phyloP scores from a whole-genome alignment of 2,329 filamentous ascomycete species.

The Nigrograna mackinnonii region DNA sequence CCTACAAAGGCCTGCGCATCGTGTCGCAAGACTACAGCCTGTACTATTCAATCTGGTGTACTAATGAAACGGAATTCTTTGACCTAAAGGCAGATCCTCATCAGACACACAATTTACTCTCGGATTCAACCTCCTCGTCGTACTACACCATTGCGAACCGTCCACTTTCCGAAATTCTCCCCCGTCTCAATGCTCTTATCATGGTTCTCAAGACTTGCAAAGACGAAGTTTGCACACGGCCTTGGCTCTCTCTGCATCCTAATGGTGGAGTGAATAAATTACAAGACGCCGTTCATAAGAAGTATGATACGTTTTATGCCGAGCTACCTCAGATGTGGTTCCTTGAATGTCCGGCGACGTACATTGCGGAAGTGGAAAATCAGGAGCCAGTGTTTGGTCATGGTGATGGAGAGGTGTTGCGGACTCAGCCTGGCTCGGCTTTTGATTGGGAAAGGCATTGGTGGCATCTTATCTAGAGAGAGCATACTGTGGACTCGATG shows the following conservation, averaged over 20 bases:
- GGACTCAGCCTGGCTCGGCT: too few species aligned
- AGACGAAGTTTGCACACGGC: slow-evolving; percentile 55
- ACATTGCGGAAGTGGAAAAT: too few species aligned
- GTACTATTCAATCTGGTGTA: slow-evolving; percentile 72
- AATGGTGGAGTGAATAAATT: slow-evolving; percentile 55
- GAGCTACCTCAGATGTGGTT: too few species aligned
- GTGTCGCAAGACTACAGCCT: slow-evolving; percentile 60
- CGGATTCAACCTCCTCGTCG: slow-evolving; percentile 5
- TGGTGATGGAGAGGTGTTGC: too few species aligned
- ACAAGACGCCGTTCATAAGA: slow-evolving; percentile 51
- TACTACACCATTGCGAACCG: slow-evolving; percentile 6
- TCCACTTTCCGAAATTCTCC: slow-evolving; percentile 14
- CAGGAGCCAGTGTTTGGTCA: too few species aligned
- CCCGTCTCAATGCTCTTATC: slow-evolving; percentile 58
- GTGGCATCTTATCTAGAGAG: too few species aligned
- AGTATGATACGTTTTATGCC: slow-evolving; percentile 61
- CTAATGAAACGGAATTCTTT: slow-evolving; percentile 68
- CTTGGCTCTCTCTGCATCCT: slow-evolving; percentile 63
- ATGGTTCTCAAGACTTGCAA: slow-evolving; percentile 66
- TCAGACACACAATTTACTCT: slow-evolving; percentile 41
- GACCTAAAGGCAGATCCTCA: slow-evolving; percentile 49
- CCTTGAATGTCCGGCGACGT: too few species aligned
- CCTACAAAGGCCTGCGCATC: slow-evolving; percentile 65
- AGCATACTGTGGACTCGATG: too few species aligned
- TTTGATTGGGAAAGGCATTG: too few species aligned